Percentiles rank a stretch among this genome's conserved stretches.
phyloP scores from a whole-genome alignment of 257 asterid genomes.

The Paulownia fortunei region DNA sequence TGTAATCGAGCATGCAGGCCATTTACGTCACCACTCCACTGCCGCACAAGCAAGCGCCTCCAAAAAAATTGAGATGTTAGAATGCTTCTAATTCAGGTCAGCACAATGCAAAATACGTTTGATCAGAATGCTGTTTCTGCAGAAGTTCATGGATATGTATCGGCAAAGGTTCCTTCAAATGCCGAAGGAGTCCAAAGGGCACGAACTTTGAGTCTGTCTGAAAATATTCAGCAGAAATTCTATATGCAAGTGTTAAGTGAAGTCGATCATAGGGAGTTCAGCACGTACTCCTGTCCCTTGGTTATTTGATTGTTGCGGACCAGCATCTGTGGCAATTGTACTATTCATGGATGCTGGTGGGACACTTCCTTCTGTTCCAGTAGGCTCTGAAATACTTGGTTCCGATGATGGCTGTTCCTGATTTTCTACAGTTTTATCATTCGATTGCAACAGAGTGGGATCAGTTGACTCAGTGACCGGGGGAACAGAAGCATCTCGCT shows the following conservation, averaged over 20 bases:
- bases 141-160: background rate
- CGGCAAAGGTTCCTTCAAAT: background rate
- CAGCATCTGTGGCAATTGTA: slow-evolving; percentile 28
- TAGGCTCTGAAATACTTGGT: slow-evolving; percentile 43
- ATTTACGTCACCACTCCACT: background rate
- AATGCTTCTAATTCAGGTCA: background rate
- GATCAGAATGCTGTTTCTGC: background rate
- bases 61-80: background rate
- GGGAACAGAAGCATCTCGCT: slow-evolving; percentile 42
- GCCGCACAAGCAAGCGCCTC: background rate
- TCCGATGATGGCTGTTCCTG: slow-evolving; percentile 42
- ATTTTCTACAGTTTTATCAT: slow-evolving; percentile 45
- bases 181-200: background rate
- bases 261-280: slow-evolving; percentile 74
- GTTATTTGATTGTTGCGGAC: slow-evolving; percentile 43
- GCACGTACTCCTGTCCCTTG: slow-evolving; percentile 49
- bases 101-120: background rate
- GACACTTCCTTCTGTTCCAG: slow-evolving; percentile 37
- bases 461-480: slow-evolving; percentile 35
- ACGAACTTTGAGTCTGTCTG: background rate
- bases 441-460: slow-evolving; percentile 28
- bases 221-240: background rate
- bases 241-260: slow-evolving; percentile 50
- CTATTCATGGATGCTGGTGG: slow-evolving; percentile 40
- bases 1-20: background rate